Base-by-base conservation (phyloP, 2,329 filamentous ascomycete species). In the Paraphaeosphaeria sporulosa region DNA sequence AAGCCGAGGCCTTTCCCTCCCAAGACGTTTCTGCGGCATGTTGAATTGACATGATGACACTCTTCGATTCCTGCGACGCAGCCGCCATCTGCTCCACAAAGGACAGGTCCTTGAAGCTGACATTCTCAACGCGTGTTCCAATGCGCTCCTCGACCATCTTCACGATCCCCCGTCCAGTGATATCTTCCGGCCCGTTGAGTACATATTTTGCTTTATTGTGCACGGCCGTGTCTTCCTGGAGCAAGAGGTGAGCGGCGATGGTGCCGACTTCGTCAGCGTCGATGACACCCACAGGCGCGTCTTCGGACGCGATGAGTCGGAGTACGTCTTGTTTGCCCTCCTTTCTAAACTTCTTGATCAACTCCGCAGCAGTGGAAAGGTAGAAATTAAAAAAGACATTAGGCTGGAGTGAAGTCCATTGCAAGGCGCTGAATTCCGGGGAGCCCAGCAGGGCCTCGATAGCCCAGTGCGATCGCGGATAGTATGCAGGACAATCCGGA, bases 171-270 rank as follows among this genome's bases (percentile, higher is more conserved):
- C 43, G 27, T 2, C 66, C 66, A 0, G 54, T 64, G 21, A 67
- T 53, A 23, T 67, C 63, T 34, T 63, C 57, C 2, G 64, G 64
- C 3, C 64, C 66, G 21, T 62, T 66, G 15, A 69, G 48, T 8
- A 60, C 56, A 43, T 67, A 69, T 27, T 46, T 67, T 8, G 47
- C 49, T 8, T 61, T 60, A 52, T 62, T 66, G 42, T 68, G 65
- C 36, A 13, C 15, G 15, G 58, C 34, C 9, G 44, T 36, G n/a
- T 67, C 61, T 42, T 58, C 53, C 27, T 58, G 51, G 1, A 60
- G 38, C 27, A 70, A 53, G 4, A 70, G 57, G 25, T 58, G 52
- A 2, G 64, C 64, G 17, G 64, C 64, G n/a, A 67, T 34, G 10
- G 38, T 42, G 4, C 66, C 62, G 38, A 70, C 59, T 23, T 70